These are phyloP conservation scores for Rhododendron ferrugineum DNA, from an alignment of 148 eudicot genomes.

Conservation along the genomic window DNA sequence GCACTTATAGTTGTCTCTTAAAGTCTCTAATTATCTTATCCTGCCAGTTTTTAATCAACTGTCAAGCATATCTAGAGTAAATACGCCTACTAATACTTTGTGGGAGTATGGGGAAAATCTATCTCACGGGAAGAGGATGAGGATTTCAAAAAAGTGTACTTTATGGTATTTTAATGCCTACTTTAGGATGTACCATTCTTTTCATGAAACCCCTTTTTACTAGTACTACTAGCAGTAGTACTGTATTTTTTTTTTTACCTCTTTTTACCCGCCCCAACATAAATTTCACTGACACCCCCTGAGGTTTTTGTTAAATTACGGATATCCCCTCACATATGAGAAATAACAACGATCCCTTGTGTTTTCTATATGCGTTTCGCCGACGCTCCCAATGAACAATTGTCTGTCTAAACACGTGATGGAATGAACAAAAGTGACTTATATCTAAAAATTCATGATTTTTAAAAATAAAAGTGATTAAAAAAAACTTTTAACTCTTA, in stretches of 20 bases:
- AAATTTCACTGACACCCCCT: neutral
- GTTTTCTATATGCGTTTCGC: neutral
- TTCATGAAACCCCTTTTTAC: neutral
- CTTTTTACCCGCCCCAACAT: neutral
- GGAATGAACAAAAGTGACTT: too few relatives aligned
- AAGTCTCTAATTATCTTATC: too few relatives aligned
- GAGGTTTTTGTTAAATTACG: neutral
- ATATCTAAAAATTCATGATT: too few relatives aligned
- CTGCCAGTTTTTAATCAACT: too few relatives aligned
- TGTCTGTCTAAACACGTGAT: too few relatives aligned
- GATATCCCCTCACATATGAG: too few relatives aligned
- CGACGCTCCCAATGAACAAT: neutral
- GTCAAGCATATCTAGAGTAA: too few relatives aligned
- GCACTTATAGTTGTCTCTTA: too few relatives aligned
- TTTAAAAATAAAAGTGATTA: too few relatives aligned
- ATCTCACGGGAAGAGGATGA: neutral
- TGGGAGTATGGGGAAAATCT: neutral
- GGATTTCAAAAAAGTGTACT: neutral
- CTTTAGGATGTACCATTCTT: neutral
- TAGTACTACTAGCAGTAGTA: neutral
- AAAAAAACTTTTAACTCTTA: too few relatives aligned
- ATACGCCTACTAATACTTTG: too few relatives aligned
- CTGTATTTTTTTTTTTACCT: neutral
- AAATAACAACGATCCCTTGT: too few relatives aligned
- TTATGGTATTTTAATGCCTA: neutral